These are phyloP conservation scores for Cyberlindnera sargentensis DNA, from an alignment of 805 yeast genomes.

Conservation along the genomic window DNA sequence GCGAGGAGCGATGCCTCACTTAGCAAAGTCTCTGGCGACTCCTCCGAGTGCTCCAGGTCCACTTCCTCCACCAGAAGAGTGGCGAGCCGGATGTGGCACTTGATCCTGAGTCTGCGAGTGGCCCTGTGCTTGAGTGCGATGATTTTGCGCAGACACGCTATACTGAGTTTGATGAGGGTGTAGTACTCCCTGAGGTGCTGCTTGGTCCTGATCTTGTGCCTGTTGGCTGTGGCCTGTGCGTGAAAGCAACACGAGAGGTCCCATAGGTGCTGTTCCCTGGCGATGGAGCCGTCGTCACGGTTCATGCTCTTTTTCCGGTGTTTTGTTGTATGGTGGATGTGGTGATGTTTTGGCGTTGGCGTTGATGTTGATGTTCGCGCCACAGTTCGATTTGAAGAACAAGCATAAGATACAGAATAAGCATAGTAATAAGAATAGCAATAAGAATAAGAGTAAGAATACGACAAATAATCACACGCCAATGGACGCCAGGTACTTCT, in stretches of 20 bases:
- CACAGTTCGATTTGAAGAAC: too few species aligned
- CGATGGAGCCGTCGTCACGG: not conserved
- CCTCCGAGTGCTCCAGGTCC: not conserved
- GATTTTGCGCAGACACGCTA: constrained; percentile 18
- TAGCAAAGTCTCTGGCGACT: constrained; percentile 11
- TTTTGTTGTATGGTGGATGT: not conserved
- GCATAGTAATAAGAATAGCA: too few species aligned
- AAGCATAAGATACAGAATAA: too few species aligned
- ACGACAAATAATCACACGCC: constrained; percentile 3
- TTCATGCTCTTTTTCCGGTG: not conserved
- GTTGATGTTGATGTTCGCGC: too few species aligned
- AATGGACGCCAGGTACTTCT: constrained; percentile 34
- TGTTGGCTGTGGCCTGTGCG: constrained; percentile 4
- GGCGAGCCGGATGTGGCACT: constrained; percentile 20
- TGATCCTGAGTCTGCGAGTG: constrained; percentile 21
- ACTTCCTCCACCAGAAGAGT: constrained; percentile 20
- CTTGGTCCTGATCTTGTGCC: constrained; percentile 13
- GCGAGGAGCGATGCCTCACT: constrained; percentile 12
- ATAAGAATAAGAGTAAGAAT: not conserved
- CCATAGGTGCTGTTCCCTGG: constrained; percentile 8
- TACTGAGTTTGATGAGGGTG: constrained; percentile 24
- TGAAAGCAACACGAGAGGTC: constrained; percentile 9
- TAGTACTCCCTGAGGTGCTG: constrained; percentile 25
- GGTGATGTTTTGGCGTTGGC: too few species aligned
- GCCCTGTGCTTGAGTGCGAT: constrained; percentile 22